A percentile compares a stretch with the other conserved stretches of the same genome.
Evolutionary conservation across 257 asterid genomes (phyloP).

Genomic region (Verbascum thapsus): DNA sequence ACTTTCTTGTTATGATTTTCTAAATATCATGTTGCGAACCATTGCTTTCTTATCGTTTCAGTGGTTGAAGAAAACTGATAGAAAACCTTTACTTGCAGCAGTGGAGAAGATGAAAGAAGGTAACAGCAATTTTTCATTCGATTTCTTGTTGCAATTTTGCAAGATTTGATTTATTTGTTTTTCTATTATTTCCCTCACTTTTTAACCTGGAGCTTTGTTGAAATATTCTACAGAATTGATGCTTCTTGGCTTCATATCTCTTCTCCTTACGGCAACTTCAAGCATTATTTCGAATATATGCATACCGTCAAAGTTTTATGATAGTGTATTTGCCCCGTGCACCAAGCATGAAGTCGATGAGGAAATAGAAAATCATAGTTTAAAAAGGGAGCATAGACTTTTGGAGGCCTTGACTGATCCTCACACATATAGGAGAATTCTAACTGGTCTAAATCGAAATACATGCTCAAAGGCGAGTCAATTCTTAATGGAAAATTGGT

Average conservation of each 20-base stretch:
- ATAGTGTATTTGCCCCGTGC: slow-evolving; percentile 82
- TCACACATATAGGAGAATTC: slow-evolving; percentile 53
- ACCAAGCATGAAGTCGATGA: slow-evolving; percentile 56
- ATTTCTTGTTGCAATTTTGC: slow-evolving; percentile 1
- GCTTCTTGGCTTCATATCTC: slow-evolving; percentile 99
- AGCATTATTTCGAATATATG: slow-evolving; percentile 86
- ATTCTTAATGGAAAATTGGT: slow-evolving; percentile 14
- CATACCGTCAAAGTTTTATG: slow-evolving; percentile 79
- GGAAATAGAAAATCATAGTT: slow-evolving; percentile 42
- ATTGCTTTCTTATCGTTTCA: slow-evolving; percentile 36
- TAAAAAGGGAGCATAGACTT: slow-evolving; percentile 61
- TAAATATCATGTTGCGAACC: slow-evolving; percentile 9
- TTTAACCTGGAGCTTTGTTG: slow-evolving; percentile 20
- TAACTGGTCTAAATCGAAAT: slow-evolving; percentile 61
- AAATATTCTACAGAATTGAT: slow-evolving; percentile 70
- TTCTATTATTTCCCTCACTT: slow-evolving; percentile 5
- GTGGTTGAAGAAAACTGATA: slow-evolving; percentile 87
- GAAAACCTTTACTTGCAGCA: slow-evolving; percentile 89
- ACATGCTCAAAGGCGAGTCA: slow-evolving; percentile 71
- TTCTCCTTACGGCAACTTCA: slow-evolving; percentile 89
- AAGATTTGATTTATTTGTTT: too few species aligned
- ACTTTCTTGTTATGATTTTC: neutral
- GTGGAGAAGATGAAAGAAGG: slow-evolving; percentile 86
- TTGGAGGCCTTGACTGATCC: slow-evolving; percentile 49
- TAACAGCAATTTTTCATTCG: slow-evolving; percentile 19